These are phyloP conservation scores for Batrachochytrium dendrobatidis DNA, from an alignment of 371 early-diverging fungal species.

Conservation along the genomic window DNA sequence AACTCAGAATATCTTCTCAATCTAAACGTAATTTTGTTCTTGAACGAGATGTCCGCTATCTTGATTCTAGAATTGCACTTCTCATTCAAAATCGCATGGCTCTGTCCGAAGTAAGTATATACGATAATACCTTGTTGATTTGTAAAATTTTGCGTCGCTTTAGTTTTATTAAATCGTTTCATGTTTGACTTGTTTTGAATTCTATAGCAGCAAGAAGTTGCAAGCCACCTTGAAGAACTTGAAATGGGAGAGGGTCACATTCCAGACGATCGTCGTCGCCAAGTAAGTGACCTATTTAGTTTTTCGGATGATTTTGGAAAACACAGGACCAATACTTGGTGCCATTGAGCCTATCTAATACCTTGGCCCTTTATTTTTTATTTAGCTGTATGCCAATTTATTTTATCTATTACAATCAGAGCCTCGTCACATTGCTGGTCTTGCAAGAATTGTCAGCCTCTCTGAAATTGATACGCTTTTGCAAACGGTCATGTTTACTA, in stretches of 20 bases:
- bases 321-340: no score
- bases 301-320: neutral
- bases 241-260: constrained; percentile 56
- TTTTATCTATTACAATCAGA: constrained; percentile 89
- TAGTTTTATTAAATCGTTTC: neutral
- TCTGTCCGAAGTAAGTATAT: constrained; percentile 55
- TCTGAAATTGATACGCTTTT: constrained; percentile 87
- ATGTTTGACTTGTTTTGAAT: neutral
- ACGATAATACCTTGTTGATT: neutral
- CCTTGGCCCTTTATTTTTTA: no score
- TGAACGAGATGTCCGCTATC: constrained; percentile 87
- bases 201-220: constrained; percentile 67
- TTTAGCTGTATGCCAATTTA: constrained; percentile 73
- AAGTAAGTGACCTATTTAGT: no score
- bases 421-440: constrained; percentile 81
- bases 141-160: neutral
- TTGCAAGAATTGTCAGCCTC: constrained; percentile 74
- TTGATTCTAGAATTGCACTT: constrained; percentile 88
- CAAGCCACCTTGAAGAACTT: constrained; percentile 67
- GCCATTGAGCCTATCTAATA: no score
- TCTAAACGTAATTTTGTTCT: constrained; percentile 92
- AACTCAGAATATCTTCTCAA: constrained; percentile 81
- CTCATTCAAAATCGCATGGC: constrained; percentile 92
- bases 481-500: constrained; percentile 93
- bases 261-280: constrained; percentile 79